Conservation (phyloP, 306 rosid species). For the Trifolium repens region DNA sequence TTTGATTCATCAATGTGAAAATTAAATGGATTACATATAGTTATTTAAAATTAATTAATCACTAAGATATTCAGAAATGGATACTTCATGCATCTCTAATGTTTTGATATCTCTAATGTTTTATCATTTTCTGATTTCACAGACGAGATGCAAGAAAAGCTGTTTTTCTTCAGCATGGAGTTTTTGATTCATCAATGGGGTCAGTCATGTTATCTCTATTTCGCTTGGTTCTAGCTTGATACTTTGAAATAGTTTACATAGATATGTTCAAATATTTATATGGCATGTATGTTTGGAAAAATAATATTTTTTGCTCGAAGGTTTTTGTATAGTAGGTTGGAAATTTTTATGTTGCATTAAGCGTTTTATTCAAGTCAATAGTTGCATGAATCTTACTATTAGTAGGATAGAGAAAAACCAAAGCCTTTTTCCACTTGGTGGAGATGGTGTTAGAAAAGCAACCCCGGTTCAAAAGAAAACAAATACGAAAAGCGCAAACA, state of each 20-base stretch:
- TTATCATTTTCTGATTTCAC: conserved; percentile 46
- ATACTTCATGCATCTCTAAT: conserved; percentile 3
- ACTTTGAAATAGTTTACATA: neutral
- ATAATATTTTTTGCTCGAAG: neutral
- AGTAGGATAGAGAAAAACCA: neutral
- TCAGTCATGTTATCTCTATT: conserved; percentile 50
- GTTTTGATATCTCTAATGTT: conserved; percentile 34
- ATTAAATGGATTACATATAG: neutral
- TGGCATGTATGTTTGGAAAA: conserved; percentile 28
- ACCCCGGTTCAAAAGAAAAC: too few relatives aligned
- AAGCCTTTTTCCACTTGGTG: neutral
- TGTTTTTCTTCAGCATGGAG: conserved; percentile 91
- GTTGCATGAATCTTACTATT: neutral
- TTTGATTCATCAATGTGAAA: conserved; percentile 24
- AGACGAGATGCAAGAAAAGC: conserved; percentile 90
- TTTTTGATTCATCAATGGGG: conserved; percentile 97
- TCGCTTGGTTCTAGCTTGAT: conserved; percentile 32
- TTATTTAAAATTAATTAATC: conserved; percentile 8
- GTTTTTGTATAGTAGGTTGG: conserved; percentile 3
- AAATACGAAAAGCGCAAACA: too few relatives aligned
- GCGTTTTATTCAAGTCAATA: conserved; percentile 6
- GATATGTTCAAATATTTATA: conserved; percentile 8
- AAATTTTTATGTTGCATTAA: neutral
- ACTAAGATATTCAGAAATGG: conserved; percentile 12
- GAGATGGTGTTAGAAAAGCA: neutral